Evolutionary conservation across 176 grass and related monocot genomes (phyloP), one percentile per base, ranked within the genome.

Genomic region (Aegilops tauschii): DNA sequence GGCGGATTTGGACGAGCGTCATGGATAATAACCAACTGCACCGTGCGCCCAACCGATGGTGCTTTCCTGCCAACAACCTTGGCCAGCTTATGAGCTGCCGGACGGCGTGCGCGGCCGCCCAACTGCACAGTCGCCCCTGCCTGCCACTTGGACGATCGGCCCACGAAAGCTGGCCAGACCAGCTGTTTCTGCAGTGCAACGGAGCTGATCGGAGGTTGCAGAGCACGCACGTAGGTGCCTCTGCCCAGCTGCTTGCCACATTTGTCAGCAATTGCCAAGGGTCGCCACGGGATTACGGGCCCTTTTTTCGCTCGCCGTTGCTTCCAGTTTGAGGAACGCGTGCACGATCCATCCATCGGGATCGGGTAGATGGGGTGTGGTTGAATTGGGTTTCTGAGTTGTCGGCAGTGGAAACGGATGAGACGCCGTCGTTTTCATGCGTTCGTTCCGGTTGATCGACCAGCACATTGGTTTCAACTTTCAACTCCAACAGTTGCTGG

Each of bases 291-390:
- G 39, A 65, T 34, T 27, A 59, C 42, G 17, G 63, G 18, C 28
- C 58, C 37, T 82, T 90, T 18, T 9, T 5, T 2, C 25, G 14
- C 39, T 59, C 36, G 82, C n/a, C 35, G 76, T 87, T 76, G 89
- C 85, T 91, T 91, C 75, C 85, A 78, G 76, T 37, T 50, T 87
- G 16, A 39, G 81, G 5, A 34, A 79, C 31, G 65, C 47, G 72
- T 75, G 1, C 42, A 75, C 12, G 54, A 58, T 8, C 54, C 17
- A 58, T 44, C 42, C 42, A 12, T 44, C 42, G 10, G 4, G 36
- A 9, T 40, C 39, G 39, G 4, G 36, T 50, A 44, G 83, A 54
- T 83, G 66, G 37, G 42, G 56, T 56, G 9, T 18, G 79, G 78
- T 45, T 69, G 50, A 40, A 28, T 59, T 87, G 67, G 68, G 28